A percentile compares a stretch with the other conserved stretches of the same genome.
Conservation (phyloP, 768 basidiomycete genomes). For the Collybia mongolica region DNA sequence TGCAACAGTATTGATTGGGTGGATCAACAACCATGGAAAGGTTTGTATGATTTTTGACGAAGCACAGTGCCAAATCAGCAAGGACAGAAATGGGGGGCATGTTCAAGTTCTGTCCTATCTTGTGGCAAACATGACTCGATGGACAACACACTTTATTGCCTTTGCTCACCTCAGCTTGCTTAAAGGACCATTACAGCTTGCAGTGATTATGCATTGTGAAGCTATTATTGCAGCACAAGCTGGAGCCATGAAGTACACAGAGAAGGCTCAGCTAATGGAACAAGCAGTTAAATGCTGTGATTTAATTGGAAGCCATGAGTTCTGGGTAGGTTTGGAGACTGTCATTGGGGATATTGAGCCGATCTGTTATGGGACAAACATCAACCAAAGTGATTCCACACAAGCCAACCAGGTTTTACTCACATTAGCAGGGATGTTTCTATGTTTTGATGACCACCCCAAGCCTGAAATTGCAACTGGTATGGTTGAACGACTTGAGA, state of each 20-base stretch:
- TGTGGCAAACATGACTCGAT: neutral
- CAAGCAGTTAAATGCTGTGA: neutral
- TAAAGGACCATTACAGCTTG: neutral
- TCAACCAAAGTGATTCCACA: slow-evolving; percentile 1
- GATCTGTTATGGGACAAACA: neutral
- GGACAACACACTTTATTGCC: neutral
- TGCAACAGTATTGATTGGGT: neutral
- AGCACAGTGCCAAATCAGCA: neutral
- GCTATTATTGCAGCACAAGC: neutral
- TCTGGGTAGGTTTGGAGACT: neutral
- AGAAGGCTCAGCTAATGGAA: neutral
- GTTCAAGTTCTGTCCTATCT: neutral
- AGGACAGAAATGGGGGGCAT: neutral
- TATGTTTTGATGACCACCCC: neutral
- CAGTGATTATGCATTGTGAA: neutral
- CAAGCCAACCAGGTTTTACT: neutral
- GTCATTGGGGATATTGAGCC: neutral
- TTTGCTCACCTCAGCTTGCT: neutral
- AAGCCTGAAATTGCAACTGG: neutral
- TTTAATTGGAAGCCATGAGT: neutral
- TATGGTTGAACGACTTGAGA: neutral
- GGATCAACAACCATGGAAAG: slow-evolving; percentile 2
- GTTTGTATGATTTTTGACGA: neutral
- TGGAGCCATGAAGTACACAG: neutral
- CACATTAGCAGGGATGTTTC: neutral